phyloP scores from a whole-genome alignment of 345 rosid species.

The Arabis hirsuta region DNA sequence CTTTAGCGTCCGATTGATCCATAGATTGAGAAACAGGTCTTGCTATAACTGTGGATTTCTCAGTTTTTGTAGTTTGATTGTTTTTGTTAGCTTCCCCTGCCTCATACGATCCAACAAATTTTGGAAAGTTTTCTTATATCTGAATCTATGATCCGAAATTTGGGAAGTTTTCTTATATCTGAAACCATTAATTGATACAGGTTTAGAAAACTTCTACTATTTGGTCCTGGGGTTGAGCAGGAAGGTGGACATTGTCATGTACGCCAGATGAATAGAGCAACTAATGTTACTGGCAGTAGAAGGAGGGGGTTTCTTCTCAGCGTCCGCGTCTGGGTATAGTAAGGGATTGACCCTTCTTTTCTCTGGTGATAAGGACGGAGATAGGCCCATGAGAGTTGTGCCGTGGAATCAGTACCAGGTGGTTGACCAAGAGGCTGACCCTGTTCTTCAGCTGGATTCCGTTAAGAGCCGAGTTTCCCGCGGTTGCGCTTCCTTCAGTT shows the following conservation, averaged over 20 bases:
- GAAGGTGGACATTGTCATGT: constrained; percentile 45
- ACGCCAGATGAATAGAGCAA: constrained; percentile 65
- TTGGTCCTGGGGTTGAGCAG: constrained; percentile 22
- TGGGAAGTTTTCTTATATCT: constrained; percentile 26
- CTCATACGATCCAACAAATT: too few relatives aligned
- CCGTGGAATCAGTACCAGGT: constrained; percentile 97
- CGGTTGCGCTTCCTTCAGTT: constrained; percentile 85
- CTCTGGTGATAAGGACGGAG: constrained; percentile 79
- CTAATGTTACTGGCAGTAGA: constrained; percentile 96
- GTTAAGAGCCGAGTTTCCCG: constrained; percentile 72
- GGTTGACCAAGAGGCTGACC: constrained; percentile 79
- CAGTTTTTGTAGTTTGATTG: not conserved
- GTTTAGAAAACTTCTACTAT: constrained; percentile 40
- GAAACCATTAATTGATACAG: constrained; percentile 28
- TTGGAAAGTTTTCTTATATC: too few relatives aligned
- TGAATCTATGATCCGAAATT: not conserved
- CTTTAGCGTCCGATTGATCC: not conserved
- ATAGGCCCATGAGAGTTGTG: constrained; percentile 90
- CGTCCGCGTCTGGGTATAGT: constrained; percentile 94
- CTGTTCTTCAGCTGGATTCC: constrained; percentile 97
- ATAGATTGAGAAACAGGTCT: not conserved
- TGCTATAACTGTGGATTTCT: constrained; percentile 20
- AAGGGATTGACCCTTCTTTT: constrained; percentile 89
- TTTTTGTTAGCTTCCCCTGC: too few relatives aligned
- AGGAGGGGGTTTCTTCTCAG: constrained; percentile 99